Base-by-base conservation (phyloP, 768 basidiomycete species). In the Tylopilus sp. region DNA sequence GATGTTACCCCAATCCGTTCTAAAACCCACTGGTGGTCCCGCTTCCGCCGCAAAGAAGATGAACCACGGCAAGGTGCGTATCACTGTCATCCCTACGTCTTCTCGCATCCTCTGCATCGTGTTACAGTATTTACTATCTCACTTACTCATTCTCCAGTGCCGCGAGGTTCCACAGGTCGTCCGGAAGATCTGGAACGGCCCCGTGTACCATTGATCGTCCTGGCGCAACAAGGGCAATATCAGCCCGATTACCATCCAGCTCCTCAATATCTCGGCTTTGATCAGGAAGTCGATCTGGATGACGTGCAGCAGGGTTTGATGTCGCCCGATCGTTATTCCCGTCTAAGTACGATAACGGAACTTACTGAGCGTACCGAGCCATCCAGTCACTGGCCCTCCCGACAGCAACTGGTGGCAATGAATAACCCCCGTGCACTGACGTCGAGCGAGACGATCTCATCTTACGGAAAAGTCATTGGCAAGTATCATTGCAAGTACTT, bases 321-420 rank as follows among this genome's bases (percentile, higher is more conserved):
- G 66, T 61, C 64, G 36, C 64, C 66, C 10, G 58, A 63, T 58
- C 68, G 57, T 16, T 47, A 59, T 47, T 69, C 73, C 29, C 74
- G 72, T 49, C 70, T 88, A 53, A 85, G 80, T 53, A 86, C 83
- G 5, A 90, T 90, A 54, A 76, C 79, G 22, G 87, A 90, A 69
- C 71, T 67, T 42, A 84, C 86, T 16, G 87, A 89, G 63, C 75
- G 76, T 30, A 83, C 86, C 31, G 85, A 84, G 56, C 72, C 76
- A 31, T 80, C 82, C 14, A 74, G 76, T 16, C 71, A 73, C 37
- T 78, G 78, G 74, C 74, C 74, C 26, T 72, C 76, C 26, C 70
- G 70, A 36, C 74, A 73, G 47, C 72, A 74, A 36, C 69, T 75
- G 28, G 57, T 69, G 29, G 63, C 71, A 36, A 72, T 75, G 50